Percentiles rank a stretch among this genome's conserved stretches.
phyloP scores from a whole-genome alignment of 2,329 filamentous ascomycete species.

The Emergomyces africanus region DNA sequence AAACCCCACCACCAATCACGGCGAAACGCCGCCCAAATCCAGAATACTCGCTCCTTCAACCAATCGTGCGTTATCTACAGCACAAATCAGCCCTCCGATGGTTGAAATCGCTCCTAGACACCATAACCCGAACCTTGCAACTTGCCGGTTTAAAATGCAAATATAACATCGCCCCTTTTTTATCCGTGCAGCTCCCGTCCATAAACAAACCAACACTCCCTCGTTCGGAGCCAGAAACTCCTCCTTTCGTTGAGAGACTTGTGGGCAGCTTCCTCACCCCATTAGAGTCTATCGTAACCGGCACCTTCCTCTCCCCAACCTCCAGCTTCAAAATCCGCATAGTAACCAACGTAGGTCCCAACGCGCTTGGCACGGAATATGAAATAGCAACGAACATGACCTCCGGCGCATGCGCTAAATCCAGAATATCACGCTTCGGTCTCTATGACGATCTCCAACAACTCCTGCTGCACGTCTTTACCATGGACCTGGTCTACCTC shows the following conservation, averaged over 20 bases:
- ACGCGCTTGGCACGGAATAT: constrained; percentile 27
- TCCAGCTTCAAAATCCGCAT: constrained; percentile 27
- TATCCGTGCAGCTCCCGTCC: constrained; percentile 14
- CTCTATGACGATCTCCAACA: constrained; percentile 23
- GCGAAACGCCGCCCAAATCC: constrained; percentile 37
- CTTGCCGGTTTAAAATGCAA: constrained; percentile 21
- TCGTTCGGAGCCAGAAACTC: constrained; percentile 1
- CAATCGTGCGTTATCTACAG: constrained; percentile 42
- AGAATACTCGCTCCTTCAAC: constrained; percentile 46
- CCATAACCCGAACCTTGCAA: constrained; percentile 20
- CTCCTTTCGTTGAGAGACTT: constrained; percentile 25
- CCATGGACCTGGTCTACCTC: constrained; percentile 25
- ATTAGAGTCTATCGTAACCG: constrained; percentile 31
- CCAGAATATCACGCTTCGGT: constrained; percentile 19
- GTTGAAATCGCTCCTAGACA: constrained; percentile 22
- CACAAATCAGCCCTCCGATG: constrained; percentile 31
- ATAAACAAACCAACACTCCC: constrained; percentile 8
- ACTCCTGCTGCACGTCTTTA: constrained; percentile 23
- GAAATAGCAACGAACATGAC: constrained; percentile 24
- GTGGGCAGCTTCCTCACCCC: constrained; percentile 30
- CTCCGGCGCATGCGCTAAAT: constrained; percentile 19
- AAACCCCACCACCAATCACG: constrained; percentile 46
- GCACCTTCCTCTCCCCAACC: constrained; percentile 22
- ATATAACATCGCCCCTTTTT: constrained; percentile 16
- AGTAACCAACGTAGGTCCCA: constrained; percentile 21